Base-by-base conservation (phyloP, 2,329 filamentous ascomycete genomes). In the Penicillium oxalicum region DNA sequence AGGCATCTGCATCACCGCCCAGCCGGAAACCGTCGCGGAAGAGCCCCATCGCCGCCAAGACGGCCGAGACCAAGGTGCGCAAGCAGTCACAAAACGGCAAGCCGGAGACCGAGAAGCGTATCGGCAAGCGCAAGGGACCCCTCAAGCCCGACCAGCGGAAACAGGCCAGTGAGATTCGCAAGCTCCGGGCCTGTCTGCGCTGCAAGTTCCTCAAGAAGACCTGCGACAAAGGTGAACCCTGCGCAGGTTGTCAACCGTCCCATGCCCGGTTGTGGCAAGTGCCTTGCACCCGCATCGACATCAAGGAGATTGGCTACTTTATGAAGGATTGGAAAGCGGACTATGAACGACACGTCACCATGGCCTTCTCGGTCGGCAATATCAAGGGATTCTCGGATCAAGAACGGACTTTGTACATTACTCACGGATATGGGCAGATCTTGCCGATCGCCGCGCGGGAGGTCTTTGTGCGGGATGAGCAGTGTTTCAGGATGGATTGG, bases 171-270 rank as follows among this genome's bases (percentile, higher is more conserved):
- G 91, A 97, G 72, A 97, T 97, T 67, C 84, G 91, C 69, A 97
- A 97, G 73, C 77, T 96, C 61, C 82, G 91, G 65, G 91, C 91
- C 41, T 97, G 91, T 70, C 77, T 97, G 61, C 85, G 91, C 57
- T 97, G 91, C 81, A 96, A 96, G 75, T 97, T 96, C 77, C 78
- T 97, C 69, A 97, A 97, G 81, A 97, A 97, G 81, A 96, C 91
- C 42, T 97, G 91, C 67, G 91, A 97, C 72, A 96, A 94, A 76
- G 91, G 91, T 55, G 91, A 96, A 74, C 91, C 91, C 49, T 97
- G 91, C 71, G 87, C 86, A 62, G 91, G 91, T 41, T 97, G 91
- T 75, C 88, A 95, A 74, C 91, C 91, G 44, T 95, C 91, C 18
- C 91, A 97, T 70, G 91, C 91, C 55, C 85, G 91, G 56, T 78